Evolutionary conservation across 306 rosid species (phyloP).

Genomic region (Quercus alba): DNA sequence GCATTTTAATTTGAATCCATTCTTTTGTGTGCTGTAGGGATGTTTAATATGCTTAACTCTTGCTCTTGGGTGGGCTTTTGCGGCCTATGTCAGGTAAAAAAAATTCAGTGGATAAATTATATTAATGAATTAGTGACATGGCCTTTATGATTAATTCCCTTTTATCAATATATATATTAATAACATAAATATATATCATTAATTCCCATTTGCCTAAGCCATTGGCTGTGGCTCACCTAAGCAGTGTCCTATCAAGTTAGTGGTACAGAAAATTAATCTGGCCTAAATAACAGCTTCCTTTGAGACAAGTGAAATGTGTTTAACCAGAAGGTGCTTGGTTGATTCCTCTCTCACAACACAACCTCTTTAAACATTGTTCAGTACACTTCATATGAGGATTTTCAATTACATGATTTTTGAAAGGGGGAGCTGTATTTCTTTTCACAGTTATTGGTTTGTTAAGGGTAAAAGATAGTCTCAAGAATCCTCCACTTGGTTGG

Average conservation of each 20-base stretch:
- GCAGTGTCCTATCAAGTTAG: neutral
- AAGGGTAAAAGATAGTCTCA: constrained; percentile 32
- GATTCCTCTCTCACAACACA: neutral
- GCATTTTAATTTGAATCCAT: neutral
- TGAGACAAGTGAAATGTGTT: neutral
- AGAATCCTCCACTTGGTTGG: constrained; percentile 76
- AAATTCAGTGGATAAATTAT: neutral
- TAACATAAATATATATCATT: too few relatives aligned
- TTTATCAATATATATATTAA: neutral
- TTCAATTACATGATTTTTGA: neutral
- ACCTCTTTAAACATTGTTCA: neutral
- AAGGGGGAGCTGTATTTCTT: constrained; percentile 20
- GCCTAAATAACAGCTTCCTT: neutral
- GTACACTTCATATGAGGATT: neutral
- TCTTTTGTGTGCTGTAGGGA: constrained; percentile 50
- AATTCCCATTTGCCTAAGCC: neutral
- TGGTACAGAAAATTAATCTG: neutral
- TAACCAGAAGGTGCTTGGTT: neutral
- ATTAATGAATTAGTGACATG: constrained; percentile 5
- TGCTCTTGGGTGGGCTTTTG: constrained; percentile 84
- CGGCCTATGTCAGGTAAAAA: constrained; percentile 79
- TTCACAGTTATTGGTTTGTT: constrained; percentile 64
- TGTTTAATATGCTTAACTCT: constrained; percentile 65
- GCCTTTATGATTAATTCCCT: neutral
- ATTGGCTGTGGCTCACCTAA: neutral